Base-by-base conservation (phyloP, 192 early-diverging fungal species). In the Umbelopsis sp. region DNA sequence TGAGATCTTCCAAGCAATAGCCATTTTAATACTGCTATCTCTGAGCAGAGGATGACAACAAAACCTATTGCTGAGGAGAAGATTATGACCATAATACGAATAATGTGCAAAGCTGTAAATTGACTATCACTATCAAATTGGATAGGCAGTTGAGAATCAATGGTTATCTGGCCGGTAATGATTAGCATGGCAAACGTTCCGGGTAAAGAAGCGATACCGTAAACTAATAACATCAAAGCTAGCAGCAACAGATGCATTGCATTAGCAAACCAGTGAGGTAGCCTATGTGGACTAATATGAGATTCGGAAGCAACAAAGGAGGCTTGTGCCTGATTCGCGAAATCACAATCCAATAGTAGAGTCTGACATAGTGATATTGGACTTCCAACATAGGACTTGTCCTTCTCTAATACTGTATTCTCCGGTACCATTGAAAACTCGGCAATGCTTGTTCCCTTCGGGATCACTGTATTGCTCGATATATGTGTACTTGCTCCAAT, bases 361-460 rank as follows among this genome's bases (percentile, higher is more conserved):
- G 25, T n/a, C 8, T 25, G 27, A 16, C 55, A 61, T 25, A 13
- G 27, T 7, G 27, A 27, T 35, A 61, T 18, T 37, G 55, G 55
- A 13, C 27, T 33, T 4, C 23, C 55, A 8, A 25, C 25, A 35
- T 61, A 61, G 27, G 30, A 61, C 27, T 61, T 61, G 3, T 30
- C 55, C 0, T 1, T 2, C 16, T 61, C 27, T 3, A 61, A 35
- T 2, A 33, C 33, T 4, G 55, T 16, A 35, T n/a, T 37, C 33
- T 61, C 55, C 2, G 55, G 55, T 61, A 61, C 55, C 55, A 61
- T 61, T 7, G 55, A 61, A 25, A 61, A 61, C 8, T 61, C 55
- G 2, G 27, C 55, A 27, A 61, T 15, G 0, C 21, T 2, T 0
- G 30, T 37, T 16, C 15, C 55, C 1, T 61, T 25, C 1, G 55